Percentiles rank a stretch among this genome's conserved stretches.
phyloP scores from a whole-genome alignment of 1,284 basidiomycete genomes.

The Leccinum subrobustum region DNA sequence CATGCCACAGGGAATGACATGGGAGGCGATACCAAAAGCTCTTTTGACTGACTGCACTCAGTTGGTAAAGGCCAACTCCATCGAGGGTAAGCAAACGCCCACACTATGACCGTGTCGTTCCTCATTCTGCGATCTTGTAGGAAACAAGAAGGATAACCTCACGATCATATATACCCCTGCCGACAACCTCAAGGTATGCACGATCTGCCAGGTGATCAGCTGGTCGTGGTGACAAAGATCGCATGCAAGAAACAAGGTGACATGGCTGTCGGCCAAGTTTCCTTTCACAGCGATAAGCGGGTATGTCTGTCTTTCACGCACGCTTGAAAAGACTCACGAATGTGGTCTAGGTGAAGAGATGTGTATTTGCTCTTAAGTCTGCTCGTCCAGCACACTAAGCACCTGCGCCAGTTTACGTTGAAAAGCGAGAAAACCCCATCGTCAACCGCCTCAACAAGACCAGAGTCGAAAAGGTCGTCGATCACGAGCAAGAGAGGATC shows the following conservation, averaged over 20 bases:
- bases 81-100: constrained; percentile 69
- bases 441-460: constrained; percentile 97
- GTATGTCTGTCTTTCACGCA: constrained; percentile 39
- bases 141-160: constrained; percentile 94
- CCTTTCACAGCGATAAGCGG: constrained; percentile 88
- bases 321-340: not conserved
- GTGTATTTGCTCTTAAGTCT: constrained; percentile 38
- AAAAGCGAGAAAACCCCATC: constrained; percentile 83
- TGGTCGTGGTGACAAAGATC: constrained; percentile 3
- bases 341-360: constrained; percentile 66
- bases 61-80: constrained; percentile 96
- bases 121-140: constrained; percentile 40
- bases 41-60: constrained; percentile 88
- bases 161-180: constrained; percentile 94
- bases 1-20: constrained; percentile 75
- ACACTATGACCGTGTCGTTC: not conserved
- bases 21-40: constrained; percentile 84
- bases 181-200: constrained; percentile 79
- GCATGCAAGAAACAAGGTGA: constrained; percentile 84
- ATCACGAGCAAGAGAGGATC: constrained; percentile 87
- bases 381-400: constrained; percentile 2
- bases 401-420: constrained; percentile 60
- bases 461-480: constrained; percentile 80
- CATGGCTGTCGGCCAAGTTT: constrained; percentile 94
- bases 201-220: not conserved